Conservation (phyloP, 2,329 filamentous ascomycete genomes). For the Talaromyces piceae region DNA sequence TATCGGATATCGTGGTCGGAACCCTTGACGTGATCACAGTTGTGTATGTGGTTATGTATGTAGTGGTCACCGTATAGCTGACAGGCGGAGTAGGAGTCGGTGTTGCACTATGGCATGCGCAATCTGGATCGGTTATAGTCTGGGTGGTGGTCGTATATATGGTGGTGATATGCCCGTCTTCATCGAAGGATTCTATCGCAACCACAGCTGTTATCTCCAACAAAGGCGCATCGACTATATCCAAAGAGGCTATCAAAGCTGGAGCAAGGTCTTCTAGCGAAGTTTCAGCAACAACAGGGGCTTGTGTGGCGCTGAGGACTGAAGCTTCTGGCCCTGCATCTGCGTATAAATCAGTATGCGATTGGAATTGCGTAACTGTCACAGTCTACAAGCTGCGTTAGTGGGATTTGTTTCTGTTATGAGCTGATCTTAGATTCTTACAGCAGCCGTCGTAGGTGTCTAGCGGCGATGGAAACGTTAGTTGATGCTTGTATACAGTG, state of each 20-base stretch:
- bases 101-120: conserved; percentile 6
- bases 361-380: neutral
- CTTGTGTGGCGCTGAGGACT: neutral
- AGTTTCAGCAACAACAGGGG: neutral
- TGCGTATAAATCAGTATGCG: neutral
- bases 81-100: neutral
- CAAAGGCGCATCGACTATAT: neutral
- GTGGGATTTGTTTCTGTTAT: neutral
- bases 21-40: neutral
- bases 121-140: neutral
- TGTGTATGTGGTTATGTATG: conserved; percentile 7
- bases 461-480: neutral
- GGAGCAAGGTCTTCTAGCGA: neutral
- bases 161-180: neutral
- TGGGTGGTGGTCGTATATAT: neutral
- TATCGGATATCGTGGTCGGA: conserved; percentile 4
- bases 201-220: neutral
- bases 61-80: neutral
- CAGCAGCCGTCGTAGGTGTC: neutral
- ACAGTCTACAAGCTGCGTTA: neutral
- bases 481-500: neutral
- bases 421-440: neutral
- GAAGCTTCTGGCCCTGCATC: neutral
- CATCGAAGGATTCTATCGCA: neutral
- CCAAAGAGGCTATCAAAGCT: neutral